Percentiles rank a stretch among this genome's conserved stretches.
Evolutionary conservation across 164 flowering plant genomes (phyloP).

Genomic region (Aristolochia contorta): DNA sequence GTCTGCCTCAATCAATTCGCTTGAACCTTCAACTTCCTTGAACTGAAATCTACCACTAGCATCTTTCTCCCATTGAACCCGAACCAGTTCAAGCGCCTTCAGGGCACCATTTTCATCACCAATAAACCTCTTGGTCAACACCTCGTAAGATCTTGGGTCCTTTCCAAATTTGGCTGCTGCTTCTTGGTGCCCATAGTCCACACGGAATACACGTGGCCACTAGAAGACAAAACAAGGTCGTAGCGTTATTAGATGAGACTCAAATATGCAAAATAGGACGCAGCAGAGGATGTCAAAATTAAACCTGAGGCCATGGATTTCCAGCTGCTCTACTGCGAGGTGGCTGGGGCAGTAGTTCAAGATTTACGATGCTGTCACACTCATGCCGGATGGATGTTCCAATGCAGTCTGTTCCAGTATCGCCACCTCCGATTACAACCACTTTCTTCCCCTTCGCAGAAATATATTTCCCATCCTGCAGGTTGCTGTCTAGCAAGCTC

Average conservation of each 20-base stretch:
- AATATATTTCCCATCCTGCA: constrained; percentile 74
- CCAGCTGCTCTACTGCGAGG: constrained; percentile 79
- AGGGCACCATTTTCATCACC: constrained; percentile 80
- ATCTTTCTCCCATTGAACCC: constrained; percentile 91
- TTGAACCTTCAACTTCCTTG: constrained; percentile 81
- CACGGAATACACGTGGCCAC: constrained; percentile 99
- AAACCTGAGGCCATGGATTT: constrained; percentile 99
- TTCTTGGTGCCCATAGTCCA: constrained; percentile 98
- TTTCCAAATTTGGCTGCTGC: constrained; percentile 86
- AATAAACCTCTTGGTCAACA: constrained; percentile 77
- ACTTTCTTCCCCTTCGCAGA: constrained; percentile 97
- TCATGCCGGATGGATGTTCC: constrained; percentile 96
- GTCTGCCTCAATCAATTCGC: constrained; percentile 82
- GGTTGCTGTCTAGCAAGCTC: constrained; percentile 91
- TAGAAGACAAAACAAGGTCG: constrained; percentile 14
- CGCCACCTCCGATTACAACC: constrained; percentile 98
- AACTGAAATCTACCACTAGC: constrained; percentile 72
- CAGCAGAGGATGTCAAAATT: neutral
- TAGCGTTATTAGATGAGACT: no score
- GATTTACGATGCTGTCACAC: constrained; percentile 61
- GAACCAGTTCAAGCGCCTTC: constrained; percentile 79
- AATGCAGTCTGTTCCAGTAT: constrained; percentile 98
- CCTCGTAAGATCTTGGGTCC: constrained; percentile 91
- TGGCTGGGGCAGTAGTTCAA: constrained; percentile 90
- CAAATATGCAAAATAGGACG: no score